Percentiles rank a stretch among this genome's conserved stretches.
Evolutionary conservation across 164 flowering plant species (phyloP).

Genomic region (Vitis amurensis): DNA sequence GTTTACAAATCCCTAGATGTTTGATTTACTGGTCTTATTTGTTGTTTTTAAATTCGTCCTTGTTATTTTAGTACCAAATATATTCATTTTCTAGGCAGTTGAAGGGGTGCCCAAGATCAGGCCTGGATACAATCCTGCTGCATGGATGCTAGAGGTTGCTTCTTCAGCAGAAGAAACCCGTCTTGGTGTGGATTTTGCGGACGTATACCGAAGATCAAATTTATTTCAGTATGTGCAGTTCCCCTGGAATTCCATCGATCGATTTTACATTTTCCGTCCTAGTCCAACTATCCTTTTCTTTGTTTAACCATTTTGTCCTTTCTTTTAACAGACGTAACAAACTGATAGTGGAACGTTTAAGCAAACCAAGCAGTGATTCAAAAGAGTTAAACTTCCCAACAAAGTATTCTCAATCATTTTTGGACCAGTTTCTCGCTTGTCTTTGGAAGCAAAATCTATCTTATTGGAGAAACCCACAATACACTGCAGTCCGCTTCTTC

Average conservation of each 20-base stretch:
- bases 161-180: constrained; percentile 73
- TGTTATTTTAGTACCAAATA: neutral
- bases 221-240: constrained; percentile 62
- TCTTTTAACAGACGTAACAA: constrained; percentile 58
- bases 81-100: constrained; percentile 50
- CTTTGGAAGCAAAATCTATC: constrained; percentile 95
- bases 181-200: constrained; percentile 89
- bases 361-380: constrained; percentile 56
- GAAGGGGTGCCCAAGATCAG: constrained; percentile 84
- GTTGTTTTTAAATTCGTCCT: neutral
- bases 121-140: constrained; percentile 85
- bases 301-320: constrained; percentile 2
- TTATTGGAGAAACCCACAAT: constrained; percentile 97
- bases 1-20: neutral
- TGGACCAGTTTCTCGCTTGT: constrained; percentile 78
- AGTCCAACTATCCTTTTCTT: neutral
- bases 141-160: constrained; percentile 98
- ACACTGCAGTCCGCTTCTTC: constrained; percentile 93
- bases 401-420: constrained; percentile 64
- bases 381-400: constrained; percentile 79
- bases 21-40: neutral
- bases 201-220: constrained; percentile 61
- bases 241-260: neutral
- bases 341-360: constrained; percentile 73
- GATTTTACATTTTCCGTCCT: neutral